Percentiles rank a stretch among this genome's conserved stretches.
phyloP scores from a whole-genome alignment of 805 yeast species.

The Maudiozyma bulderi region DNA sequence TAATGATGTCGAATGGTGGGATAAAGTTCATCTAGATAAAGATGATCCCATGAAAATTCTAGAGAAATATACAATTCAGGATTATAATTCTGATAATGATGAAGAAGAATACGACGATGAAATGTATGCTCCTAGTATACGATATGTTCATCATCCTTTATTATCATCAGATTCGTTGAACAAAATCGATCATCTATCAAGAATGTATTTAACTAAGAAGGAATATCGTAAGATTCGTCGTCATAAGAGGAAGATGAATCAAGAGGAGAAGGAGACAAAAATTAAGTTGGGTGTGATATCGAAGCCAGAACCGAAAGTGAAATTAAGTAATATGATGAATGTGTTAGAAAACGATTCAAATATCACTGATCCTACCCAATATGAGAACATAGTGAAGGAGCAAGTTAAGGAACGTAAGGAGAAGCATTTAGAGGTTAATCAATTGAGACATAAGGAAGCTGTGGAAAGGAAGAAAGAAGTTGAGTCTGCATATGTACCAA shows the following conservation, averaged over 20 bases:
- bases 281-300: slow-evolving; percentile 75
- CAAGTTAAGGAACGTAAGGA: slow-evolving; percentile 57
- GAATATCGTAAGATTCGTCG: slow-evolving; percentile 69
- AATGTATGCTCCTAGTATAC: slow-evolving; percentile 40
- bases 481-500: neutral
- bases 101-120: slow-evolving; percentile 22
- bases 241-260: slow-evolving; percentile 51
- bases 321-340: slow-evolving; percentile 73
- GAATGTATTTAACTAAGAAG: slow-evolving; percentile 54
- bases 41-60: slow-evolving; percentile 27
- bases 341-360: slow-evolving; percentile 74
- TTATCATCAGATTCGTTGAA: slow-evolving; percentile 42
- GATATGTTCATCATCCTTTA: slow-evolving; percentile 72
- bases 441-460: slow-evolving; percentile 38
- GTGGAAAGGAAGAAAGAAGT: slow-evolving; percentile 3
- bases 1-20: slow-evolving; percentile 77
- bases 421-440: slow-evolving; percentile 53
- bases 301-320: slow-evolving; percentile 84
- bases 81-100: slow-evolving; percentile 18
- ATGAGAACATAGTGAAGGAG: slow-evolving; percentile 59
- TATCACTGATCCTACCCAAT: slow-evolving; percentile 78
- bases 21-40: slow-evolving; percentile 42
- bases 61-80: slow-evolving; percentile 21
- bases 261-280: slow-evolving; percentile 66
- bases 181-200: slow-evolving; percentile 31